Evolutionary conservation across 257 asterid genomes (phyloP).

Genomic region (Solanum ossicruentum): DNA sequence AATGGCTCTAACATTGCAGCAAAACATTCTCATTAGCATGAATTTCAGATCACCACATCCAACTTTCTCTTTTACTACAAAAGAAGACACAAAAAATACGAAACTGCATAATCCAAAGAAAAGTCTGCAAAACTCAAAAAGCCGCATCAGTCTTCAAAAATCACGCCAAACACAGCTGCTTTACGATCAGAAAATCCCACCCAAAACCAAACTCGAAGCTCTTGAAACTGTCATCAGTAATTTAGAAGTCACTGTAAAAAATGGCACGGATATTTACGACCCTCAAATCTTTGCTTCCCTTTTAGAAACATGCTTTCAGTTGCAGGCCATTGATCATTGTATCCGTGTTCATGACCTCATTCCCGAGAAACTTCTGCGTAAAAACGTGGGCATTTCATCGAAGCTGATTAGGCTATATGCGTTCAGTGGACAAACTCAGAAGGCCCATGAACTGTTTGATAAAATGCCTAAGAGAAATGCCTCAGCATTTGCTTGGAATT

Average conservation of each 20-base stretch:
- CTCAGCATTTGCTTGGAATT: conserved; percentile 77
- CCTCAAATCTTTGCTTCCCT: conserved; percentile 67
- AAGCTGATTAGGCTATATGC: conserved; percentile 60
- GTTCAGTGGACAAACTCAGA: conserved; percentile 27
- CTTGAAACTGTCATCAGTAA: conserved; percentile 42
- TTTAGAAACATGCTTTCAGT: conserved; percentile 54
- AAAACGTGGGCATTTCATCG: conserved; percentile 54
- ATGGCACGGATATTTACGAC: conserved; percentile 44
- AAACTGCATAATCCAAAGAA: conserved; percentile 2
- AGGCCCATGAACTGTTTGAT: conserved; percentile 76
- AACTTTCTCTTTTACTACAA: not conserved
- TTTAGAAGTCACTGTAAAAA: conserved; percentile 35
- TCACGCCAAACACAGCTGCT: conserved; percentile 46
- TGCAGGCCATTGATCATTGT: conserved; percentile 43
- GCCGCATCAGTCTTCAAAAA: conserved; percentile 25
- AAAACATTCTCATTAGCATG: not conserved
- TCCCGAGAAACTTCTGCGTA: conserved; percentile 44
- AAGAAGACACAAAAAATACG: conserved; percentile 9
- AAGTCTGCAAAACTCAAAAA: conserved; percentile 4
- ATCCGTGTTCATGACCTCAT: conserved; percentile 38
- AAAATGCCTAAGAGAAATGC: conserved; percentile 46
- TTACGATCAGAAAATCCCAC: conserved; percentile 12
- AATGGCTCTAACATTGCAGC: not conserved
- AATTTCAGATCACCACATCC: not conserved
- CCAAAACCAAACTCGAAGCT: conserved; percentile 48